phyloP scores from a whole-genome alignment of 306 rosid genomes.

The Rosa chinensis region DNA sequence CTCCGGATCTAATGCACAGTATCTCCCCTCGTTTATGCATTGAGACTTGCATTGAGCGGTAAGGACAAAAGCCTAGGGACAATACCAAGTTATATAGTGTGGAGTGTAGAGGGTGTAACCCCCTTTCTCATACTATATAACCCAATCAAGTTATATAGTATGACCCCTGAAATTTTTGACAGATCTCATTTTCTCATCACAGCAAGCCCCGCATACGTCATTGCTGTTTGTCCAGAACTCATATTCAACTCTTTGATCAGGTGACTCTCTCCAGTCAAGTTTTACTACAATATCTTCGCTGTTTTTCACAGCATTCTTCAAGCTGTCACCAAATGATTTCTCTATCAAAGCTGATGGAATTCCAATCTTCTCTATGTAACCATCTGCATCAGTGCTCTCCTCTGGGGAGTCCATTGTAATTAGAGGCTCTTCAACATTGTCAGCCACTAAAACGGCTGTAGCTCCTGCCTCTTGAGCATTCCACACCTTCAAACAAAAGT shows the following conservation, averaged over 20 bases:
- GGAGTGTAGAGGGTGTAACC: slow-evolving; percentile 79
- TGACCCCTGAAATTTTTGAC: slow-evolving; percentile 86
- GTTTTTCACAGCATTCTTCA: slow-evolving; percentile 55
- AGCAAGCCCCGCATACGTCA: slow-evolving; percentile 92
- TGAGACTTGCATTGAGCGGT: slow-evolving; percentile 82
- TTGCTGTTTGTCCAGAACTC: slow-evolving; percentile 98
- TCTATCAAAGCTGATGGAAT: slow-evolving; percentile 79
- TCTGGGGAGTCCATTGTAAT: slow-evolving; percentile 88
- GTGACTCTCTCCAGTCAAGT: slow-evolving; percentile 92
- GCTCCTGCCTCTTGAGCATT: slow-evolving; percentile 92
- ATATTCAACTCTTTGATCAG: slow-evolving; percentile 83
- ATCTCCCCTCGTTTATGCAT: slow-evolving; percentile 84
- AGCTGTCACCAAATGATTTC: slow-evolving; percentile 63
- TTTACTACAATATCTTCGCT: slow-evolving; percentile 53
- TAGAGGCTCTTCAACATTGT: slow-evolving; percentile 58
- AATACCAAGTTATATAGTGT: slow-evolving; percentile 92
- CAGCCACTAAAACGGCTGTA: slow-evolving; percentile 79
- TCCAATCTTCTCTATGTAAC: slow-evolving; percentile 62
- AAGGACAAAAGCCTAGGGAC: slow-evolving; percentile 61
- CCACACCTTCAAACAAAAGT: slow-evolving; percentile 90
- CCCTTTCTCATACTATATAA: slow-evolving; percentile 87
- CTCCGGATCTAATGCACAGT: slow-evolving; percentile 91
- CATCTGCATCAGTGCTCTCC: slow-evolving; percentile 59
- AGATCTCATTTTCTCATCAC: slow-evolving; percentile 83
- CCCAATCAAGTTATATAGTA: no score